Conservation (phyloP, 805 yeast species). For the Debaryomyces tyrocola region DNA sequence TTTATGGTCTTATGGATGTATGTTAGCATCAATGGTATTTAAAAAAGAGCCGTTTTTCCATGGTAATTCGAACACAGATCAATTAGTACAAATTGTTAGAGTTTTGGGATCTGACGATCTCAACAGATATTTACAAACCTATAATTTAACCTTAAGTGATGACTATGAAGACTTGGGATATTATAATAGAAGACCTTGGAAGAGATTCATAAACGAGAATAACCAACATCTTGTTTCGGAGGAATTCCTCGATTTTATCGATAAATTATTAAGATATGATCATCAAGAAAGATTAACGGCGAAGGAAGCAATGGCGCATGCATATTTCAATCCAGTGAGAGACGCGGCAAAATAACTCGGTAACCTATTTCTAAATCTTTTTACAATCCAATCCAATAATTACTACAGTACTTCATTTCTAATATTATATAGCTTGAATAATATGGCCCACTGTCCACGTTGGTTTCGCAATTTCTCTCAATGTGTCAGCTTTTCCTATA, state of each 20-base stretch:
- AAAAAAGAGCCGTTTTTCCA: conserved; percentile 91
- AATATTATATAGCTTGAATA: no score
- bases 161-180: conserved; percentile 80
- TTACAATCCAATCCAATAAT: no score
- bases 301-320: conserved; percentile 80
- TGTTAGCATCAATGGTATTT: conserved; percentile 85
- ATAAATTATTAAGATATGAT: conserved; percentile 73
- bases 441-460: no score
- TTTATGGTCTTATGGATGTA: conserved; percentile 89
- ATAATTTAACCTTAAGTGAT: conserved; percentile 64
- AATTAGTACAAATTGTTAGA: conserved; percentile 83
- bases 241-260: conserved; percentile 67
- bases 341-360: not conserved
- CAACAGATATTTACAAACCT: conserved; percentile 62
- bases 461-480: no score
- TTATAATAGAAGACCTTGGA: conserved; percentile 69
- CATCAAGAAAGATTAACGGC: conserved; percentile 89
- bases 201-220: conserved; percentile 53
- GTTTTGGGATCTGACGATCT: conserved; percentile 84
- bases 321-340: conserved; percentile 46
- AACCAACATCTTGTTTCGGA: conserved; percentile 54
- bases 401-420: no score
- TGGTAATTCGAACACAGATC: conserved; percentile 89
- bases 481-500: no score
- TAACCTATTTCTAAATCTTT: no score